Base-by-base conservation (phyloP, 164 flowering plant species). In the Magnolia sinica region DNA sequence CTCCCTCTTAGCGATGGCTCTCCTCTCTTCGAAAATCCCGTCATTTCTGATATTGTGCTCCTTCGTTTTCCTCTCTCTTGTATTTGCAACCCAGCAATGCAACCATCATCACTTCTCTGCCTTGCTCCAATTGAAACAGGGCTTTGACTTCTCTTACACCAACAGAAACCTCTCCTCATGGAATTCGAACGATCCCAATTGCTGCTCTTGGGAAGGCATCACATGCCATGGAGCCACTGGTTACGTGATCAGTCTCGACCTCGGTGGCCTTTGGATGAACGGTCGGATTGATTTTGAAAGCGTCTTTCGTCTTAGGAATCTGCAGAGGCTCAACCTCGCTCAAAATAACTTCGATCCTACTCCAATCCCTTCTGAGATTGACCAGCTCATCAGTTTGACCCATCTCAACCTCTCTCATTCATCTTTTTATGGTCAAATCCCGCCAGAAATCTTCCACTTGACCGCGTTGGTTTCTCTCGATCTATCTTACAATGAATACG, bases 401-500 rank as follows among this genome's bases (percentile, higher is more conserved):
- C 64, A 79, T 75, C 84, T 89, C 73, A 85, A 91, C 68, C 70
- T 89, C 55, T 87, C 89, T 6, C 70, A 77, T 11, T 70, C 89
- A 6, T 78, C 81, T 37, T 87, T 89, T 58, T 19, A 8, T 0
- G 89, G 89, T 29, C 89, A 89, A 31, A 78, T 82, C 49, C 91
- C 88, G 0, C 24, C 71, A 20, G 83, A 73, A 63, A 73, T 88
- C 8, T 81, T 87, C 1, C 70, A 37, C 1, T 29, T 87, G 80
- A 78, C 74, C 19, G 67, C 68, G 77, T 77, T 81, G 64, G 80
- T 81, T 70, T 70, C 76, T 1, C 77, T 81, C 6, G 78, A 77
- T 71, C 80, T 68, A 4, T 71, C 74, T 45, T 14, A 37, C 45
- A 37, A 37, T 37, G 6, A 5, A 37, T 37, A 37, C 3, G 45